These are phyloP conservation scores for Pinus tabuliformis DNA, from an alignment of 75 land plant genomes.

Conservation along the genomic window DNA sequence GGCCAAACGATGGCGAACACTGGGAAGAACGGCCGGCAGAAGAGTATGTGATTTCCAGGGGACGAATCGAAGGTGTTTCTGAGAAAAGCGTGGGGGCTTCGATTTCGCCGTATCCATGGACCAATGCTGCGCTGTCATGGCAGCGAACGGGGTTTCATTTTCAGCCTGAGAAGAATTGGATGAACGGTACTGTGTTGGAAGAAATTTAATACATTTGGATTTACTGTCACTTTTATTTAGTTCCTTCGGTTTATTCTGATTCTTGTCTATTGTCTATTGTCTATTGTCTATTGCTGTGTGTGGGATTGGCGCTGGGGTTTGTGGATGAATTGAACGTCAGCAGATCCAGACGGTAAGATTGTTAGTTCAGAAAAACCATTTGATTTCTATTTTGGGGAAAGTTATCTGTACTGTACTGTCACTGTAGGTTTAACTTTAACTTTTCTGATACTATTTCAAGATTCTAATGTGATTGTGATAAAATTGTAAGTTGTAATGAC, in stretches of 20 bases:
- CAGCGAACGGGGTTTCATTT: conserved; percentile 87
- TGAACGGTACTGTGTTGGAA: conserved; percentile 60
- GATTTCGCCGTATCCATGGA: conserved; percentile 30
- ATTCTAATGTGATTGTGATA: no score
- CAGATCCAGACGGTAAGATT: conserved; percentile 12
- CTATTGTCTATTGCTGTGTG: neutral
- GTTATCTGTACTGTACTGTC: no score
- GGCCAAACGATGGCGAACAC: no score
- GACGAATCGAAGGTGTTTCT: neutral
- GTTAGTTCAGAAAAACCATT: neutral
- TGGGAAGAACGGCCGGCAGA: no score
- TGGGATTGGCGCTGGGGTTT: neutral
- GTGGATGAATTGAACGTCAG: neutral
- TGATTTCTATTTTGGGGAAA: no score
- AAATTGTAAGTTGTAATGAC: no score
- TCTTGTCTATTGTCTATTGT: no score
- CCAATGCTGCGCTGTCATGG: conserved; percentile 45
- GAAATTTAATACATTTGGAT: neutral
- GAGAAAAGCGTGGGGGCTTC: neutral
- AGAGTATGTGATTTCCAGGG: neutral
- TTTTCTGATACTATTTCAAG: no score
- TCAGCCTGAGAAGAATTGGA: conserved; percentile 94
- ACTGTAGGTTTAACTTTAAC: no score
- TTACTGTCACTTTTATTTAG: neutral
- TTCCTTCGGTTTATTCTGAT: neutral